These are phyloP conservation scores for Syzygium aromaticum DNA, from an alignment of 345 rosid species.

Conservation along the genomic window DNA sequence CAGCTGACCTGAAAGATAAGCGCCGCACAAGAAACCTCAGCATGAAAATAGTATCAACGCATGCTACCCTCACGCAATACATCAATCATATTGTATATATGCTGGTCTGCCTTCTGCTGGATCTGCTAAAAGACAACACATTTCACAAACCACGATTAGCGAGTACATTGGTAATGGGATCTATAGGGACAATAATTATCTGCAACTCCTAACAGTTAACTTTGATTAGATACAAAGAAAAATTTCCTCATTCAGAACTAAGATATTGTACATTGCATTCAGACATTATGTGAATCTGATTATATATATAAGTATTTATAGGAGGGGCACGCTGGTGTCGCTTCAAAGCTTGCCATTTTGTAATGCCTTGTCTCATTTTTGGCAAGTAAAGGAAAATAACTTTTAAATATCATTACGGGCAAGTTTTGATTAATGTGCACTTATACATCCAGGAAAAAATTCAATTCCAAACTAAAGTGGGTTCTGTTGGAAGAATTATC, in stretches of 20 bases:
- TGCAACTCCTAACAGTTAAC: background rate
- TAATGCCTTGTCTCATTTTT: background rate
- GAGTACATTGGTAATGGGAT: background rate
- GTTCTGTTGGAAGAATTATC: background rate
- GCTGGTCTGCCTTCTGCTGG: conserved; percentile 53
- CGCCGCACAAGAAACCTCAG: background rate
- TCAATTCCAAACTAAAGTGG: background rate
- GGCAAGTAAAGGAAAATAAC: background rate
- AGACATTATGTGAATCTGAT: background rate
- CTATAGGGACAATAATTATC: background rate
- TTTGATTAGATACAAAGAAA: background rate
- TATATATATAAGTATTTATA: background rate
- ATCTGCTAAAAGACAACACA: conserved; percentile 28
- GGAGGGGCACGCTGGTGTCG: background rate
- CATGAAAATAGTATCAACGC: background rate
- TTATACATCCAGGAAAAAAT: background rate
- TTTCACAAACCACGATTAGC: background rate
- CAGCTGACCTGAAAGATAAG: background rate
- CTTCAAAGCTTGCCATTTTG: background rate
- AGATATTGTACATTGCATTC: background rate
- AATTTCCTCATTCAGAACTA: background rate
- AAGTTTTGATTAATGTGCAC: background rate
- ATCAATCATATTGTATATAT: conserved; percentile 79
- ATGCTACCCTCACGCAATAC: conserved; percentile 29
- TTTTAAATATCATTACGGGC: background rate